Evolutionary conservation across 2,329 filamentous ascomycete genomes (phyloP).

Genomic region (Uncinocarpus reesii): DNA sequence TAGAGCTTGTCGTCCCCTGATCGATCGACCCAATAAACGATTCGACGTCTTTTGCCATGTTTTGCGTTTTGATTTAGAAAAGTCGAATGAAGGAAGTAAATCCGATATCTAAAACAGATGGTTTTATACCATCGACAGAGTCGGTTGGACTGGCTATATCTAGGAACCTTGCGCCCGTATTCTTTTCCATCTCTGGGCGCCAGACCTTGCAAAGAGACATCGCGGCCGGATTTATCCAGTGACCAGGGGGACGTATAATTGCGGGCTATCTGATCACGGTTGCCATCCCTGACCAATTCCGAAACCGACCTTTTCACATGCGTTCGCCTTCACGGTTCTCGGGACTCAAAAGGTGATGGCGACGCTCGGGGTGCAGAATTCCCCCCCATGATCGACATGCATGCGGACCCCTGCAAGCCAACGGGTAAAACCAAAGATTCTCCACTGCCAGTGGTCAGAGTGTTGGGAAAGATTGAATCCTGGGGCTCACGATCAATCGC

Average conservation of each 20-base stretch:
- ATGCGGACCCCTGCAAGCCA: neutral
- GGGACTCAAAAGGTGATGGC: neutral
- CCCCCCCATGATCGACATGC: conserved; percentile 1
- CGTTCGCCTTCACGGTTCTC: neutral
- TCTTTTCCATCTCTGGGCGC: neutral
- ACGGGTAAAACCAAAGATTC: neutral
- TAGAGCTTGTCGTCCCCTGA: conserved; percentile 78
- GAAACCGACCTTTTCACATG: conserved; percentile 1
- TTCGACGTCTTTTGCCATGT: conserved; percentile 5
- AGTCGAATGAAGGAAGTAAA: neutral
- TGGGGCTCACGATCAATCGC: neutral
- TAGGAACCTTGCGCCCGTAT: neutral
- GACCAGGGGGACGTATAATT: neutral
- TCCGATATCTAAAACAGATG: neutral
- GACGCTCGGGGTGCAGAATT: neutral
- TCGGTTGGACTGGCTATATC: neutral
- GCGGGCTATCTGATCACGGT: neutral
- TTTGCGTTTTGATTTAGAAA: neutral
- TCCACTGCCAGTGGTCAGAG: too few species aligned
- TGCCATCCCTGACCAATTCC: neutral
- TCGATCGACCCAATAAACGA: conserved; percentile 76
- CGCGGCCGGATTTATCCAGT: neutral
- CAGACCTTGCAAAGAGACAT: neutral
- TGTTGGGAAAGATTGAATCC: too few species aligned
- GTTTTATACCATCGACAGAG: neutral